Conservation (phyloP, 257 asterid genomes). For the Solanum chiquidenum region DNA sequence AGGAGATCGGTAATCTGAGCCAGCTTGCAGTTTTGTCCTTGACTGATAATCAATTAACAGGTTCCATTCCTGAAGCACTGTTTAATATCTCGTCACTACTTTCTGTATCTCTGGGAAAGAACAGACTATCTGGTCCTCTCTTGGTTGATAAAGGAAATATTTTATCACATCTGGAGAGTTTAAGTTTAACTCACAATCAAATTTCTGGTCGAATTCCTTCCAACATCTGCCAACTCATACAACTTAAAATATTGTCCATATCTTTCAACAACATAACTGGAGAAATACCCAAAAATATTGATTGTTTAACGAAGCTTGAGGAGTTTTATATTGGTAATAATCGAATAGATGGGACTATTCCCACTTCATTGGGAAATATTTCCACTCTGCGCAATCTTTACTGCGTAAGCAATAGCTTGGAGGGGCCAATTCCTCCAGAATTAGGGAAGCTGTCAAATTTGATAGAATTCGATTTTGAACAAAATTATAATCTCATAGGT, state of each 20-base stretch:
- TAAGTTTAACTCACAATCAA: conserved; percentile 12
- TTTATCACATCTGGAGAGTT: not conserved
- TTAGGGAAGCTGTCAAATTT: no score
- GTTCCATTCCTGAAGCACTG: conserved; percentile 15
- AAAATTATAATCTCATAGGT: no score
- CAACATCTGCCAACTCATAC: conserved; percentile 6
- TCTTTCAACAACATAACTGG: no score
- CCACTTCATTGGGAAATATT: no score
- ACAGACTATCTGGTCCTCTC: conserved; percentile 16
- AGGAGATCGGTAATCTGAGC: not conserved
- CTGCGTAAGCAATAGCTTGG: no score
- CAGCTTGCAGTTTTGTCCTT: not conserved
- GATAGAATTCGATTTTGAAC: no score
- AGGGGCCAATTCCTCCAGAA: no score
- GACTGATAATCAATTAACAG: conserved; percentile 10
- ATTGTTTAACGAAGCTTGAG: no score
- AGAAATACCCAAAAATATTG: no score
- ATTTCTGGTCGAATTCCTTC: conserved; percentile 12
- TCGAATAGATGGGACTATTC: no score
- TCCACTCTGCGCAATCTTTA: no score
- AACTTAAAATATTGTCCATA: not conserved
- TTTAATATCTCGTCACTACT: conserved; percentile 17
- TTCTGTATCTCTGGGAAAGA: not conserved
- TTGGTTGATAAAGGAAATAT: not conserved
- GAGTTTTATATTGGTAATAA: no score